Evolutionary conservation across 192 early-diverging fungal genomes (phyloP).

Genomic region (Endogone sp.): DNA sequence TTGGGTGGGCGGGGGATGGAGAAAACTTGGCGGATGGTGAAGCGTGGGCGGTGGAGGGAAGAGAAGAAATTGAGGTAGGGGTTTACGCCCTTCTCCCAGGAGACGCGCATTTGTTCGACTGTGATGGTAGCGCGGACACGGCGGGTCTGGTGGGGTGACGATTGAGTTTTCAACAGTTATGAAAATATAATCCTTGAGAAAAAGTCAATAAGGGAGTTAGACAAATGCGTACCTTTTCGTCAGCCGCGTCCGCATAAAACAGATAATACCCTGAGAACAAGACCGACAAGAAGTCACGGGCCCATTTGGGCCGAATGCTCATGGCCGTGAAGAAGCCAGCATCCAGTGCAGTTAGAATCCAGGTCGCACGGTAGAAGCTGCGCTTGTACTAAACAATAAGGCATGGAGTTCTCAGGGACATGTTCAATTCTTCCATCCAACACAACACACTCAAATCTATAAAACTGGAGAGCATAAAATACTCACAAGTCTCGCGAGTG

Average conservation of each 20-base stretch:
- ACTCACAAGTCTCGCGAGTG: constrained; percentile 66
- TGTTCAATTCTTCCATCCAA: constrained; percentile 5
- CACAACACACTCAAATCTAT: constrained; percentile 1
- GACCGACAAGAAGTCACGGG: constrained; percentile 73
- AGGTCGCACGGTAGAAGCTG: constrained; percentile 87
- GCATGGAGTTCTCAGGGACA: not conserved
- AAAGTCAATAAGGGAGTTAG: not conserved
- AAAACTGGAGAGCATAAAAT: not conserved
- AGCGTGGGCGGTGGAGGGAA: constrained; percentile 30
- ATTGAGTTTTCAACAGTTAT: not conserved
- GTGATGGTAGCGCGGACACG: constrained; percentile 74
- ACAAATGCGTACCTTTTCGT: constrained; percentile 63
- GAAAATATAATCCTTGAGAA: not conserved
- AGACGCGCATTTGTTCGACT: constrained; percentile 78
- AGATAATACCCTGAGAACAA: constrained; percentile 82
- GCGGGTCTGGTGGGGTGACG: constrained; percentile 40
- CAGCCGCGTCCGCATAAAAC: constrained; percentile 76
- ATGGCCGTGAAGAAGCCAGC: constrained; percentile 93
- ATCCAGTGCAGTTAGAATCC: constrained; percentile 87
- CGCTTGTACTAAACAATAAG: constrained; percentile 66
- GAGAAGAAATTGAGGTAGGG: constrained; percentile 57
- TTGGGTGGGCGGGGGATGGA: constrained; percentile 17
- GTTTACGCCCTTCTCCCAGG: constrained; percentile 88
- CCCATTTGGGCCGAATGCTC: constrained; percentile 64
- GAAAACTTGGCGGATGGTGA: constrained; percentile 35